Percentiles rank a stretch among this genome's conserved stretches.
Evolutionary conservation across 2,329 filamentous ascomycete genomes (phyloP).

Genomic region (Fusarium scirpi): DNA sequence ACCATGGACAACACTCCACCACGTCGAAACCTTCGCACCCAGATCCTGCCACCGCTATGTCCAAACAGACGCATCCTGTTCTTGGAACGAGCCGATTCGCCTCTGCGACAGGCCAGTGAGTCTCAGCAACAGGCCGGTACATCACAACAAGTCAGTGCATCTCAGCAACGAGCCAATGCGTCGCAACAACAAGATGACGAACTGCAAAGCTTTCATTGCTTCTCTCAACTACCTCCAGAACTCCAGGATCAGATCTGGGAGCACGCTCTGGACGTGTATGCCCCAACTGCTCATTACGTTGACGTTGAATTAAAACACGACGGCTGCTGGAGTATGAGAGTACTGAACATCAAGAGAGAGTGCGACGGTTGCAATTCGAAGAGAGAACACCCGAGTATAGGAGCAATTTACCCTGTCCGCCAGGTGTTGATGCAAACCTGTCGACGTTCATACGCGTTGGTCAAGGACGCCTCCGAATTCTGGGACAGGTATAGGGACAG

Average conservation of each 20-base stretch:
- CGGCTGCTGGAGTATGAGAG: neutral
- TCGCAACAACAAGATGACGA: neutral
- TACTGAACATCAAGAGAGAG: neutral
- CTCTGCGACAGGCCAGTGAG: neutral
- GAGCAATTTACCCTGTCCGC: neutral
- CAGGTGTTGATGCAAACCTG: neutral
- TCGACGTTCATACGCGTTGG: neutral
- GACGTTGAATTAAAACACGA: neutral
- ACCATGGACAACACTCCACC: neutral
- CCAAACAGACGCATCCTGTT: neutral
- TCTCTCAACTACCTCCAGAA: neutral
- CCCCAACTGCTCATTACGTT: neutral
- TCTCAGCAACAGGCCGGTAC: neutral
- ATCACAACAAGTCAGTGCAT: neutral
- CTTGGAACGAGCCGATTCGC: neutral
- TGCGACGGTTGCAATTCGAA: neutral
- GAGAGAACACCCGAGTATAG: neutral
- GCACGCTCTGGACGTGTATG: neutral
- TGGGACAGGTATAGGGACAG: too few species aligned
- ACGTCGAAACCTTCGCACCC: neutral
- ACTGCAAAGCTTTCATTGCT: neutral
- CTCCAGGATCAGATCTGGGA: conserved; percentile 15
- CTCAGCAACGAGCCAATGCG: neutral
- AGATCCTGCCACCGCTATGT: neutral
- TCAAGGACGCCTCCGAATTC: neutral